Evolutionary conservation across 495 filamentous ascomycete genomes (phyloP).

Genomic region (Elasticomyces elasticus): DNA sequence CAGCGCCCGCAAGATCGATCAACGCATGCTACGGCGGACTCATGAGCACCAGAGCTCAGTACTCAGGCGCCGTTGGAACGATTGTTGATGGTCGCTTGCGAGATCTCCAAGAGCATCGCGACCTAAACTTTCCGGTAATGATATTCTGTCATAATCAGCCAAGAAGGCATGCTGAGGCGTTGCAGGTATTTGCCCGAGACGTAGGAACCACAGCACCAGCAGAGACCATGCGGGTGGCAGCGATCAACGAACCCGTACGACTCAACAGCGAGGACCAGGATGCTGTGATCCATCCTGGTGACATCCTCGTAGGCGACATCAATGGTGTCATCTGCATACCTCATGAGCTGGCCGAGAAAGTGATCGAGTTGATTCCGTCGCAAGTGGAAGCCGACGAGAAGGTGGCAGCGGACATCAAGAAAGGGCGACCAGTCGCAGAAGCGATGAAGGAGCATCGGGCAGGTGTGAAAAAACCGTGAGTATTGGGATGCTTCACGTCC

Average conservation of each 20-base stretch:
- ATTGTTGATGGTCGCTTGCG: slow-evolving; percentile 51
- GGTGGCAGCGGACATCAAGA: slow-evolving; percentile 17
- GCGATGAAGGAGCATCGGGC: slow-evolving; percentile 20
- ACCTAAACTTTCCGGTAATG: slow-evolving; percentile 38
- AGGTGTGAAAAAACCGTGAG: slow-evolving; percentile 17
- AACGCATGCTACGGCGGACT: slow-evolving; percentile 53
- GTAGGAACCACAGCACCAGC: slow-evolving; percentile 44
- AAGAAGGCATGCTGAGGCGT: background rate
- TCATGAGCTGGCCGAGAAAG: slow-evolving; percentile 34
- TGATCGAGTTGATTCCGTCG: slow-evolving; percentile 31
- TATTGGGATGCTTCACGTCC: no score
- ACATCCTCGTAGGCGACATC: slow-evolving; percentile 47
- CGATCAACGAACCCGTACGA: slow-evolving; percentile 31
- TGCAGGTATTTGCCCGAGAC: slow-evolving; percentile 40
- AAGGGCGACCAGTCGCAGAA: slow-evolving; percentile 13
- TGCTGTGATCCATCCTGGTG: slow-evolving; percentile 43
- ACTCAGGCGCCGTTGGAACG: slow-evolving; percentile 32
- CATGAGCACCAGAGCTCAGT: slow-evolving; percentile 46
- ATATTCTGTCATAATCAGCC: background rate
- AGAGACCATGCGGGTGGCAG: slow-evolving; percentile 34
- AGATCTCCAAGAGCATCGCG: slow-evolving; percentile 50
- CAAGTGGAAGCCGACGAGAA: slow-evolving; percentile 22
- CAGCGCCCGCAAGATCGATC: slow-evolving; percentile 40
- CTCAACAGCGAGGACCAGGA: slow-evolving; percentile 35
- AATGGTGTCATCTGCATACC: slow-evolving; percentile 44